Base-by-base conservation (phyloP, 106 monocot genomes). In the Platanthera zijinensis region DNA sequence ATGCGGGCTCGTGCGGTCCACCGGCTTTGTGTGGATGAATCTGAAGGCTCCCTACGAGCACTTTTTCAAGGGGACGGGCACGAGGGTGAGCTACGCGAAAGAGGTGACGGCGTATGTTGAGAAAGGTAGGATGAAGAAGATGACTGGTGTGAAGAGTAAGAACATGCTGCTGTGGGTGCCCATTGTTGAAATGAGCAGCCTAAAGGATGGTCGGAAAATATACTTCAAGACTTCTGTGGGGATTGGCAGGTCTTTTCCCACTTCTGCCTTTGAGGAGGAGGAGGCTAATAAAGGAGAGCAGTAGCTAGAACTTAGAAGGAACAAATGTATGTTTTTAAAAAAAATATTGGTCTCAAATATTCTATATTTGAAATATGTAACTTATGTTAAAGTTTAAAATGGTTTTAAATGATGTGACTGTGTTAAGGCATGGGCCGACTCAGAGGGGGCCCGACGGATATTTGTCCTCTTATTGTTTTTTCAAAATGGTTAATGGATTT, bases 21-120 rank as follows among this genome's bases (percentile, higher is more conserved):
- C 90, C 0, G 96, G 96, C 7, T 96, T 90, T 68, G 93, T 96
- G 64, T 96, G 96, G 96, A 93, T 96, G 96, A 87, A 78, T 78
- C 83, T 76, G 80, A 89, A 84, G 74, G 74, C 17, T 10, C 89
- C 89, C 2, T 89, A 81, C 68, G 89, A 86, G 74, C 79, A 86
- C 73, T 86, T 81, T 78, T 89, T 89, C 79, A 77, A 76, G 49
- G 79, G 86, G 52, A 86, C 89, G 10, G 72, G 25, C 25, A 84
- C 89, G 1, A 52, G 78, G 10, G 89, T 89, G 8, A 76, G 83
- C 59, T 89, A 89, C 76, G 86, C 81, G 7, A 21, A 48, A 2
- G 89, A 84, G 53, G 89, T 89, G 68, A 89, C 89, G 8, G 83
- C 86, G 50, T 89, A 77, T 52, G 70, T 89, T 1, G 86, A 86